Conservation (phyloP, 2,329 filamentous ascomycete species). For the Sporothrix pseudoabietina region DNA sequence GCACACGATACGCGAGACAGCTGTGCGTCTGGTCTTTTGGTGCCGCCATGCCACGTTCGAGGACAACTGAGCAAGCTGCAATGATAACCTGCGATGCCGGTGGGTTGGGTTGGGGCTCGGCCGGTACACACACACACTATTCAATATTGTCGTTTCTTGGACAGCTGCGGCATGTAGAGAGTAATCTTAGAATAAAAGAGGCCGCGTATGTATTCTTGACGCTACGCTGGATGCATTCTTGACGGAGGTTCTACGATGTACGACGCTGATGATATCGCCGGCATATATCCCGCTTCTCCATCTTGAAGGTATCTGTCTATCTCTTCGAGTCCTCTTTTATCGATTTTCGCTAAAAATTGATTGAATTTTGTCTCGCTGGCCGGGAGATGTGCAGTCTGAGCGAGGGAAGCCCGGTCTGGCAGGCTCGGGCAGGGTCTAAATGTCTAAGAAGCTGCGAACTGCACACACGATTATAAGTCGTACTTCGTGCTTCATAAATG, state of each 20-base stretch:
- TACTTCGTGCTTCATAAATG: not conserved
- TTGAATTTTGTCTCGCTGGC: constrained; percentile 17
- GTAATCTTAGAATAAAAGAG: not conserved
- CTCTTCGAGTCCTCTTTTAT: not conserved
- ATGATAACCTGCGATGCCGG: not conserved
- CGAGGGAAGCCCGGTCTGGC: not conserved
- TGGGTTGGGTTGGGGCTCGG: not conserved
- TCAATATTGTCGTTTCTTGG: not conserved
- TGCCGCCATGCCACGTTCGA: not conserved
- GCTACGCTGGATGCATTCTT: not conserved
- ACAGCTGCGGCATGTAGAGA: not conserved
- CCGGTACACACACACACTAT: not conserved
- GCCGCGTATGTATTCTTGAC: not conserved
- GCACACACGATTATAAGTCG: not conserved
- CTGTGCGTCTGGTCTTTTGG: not conserved
- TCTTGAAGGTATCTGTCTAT: not conserved
- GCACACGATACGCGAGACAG: constrained; percentile 10
- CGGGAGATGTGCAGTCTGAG: not conserved
- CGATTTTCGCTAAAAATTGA: not conserved
- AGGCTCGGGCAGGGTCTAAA: not conserved
- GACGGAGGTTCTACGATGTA: not conserved
- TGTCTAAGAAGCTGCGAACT: not conserved
- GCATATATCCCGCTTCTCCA: not conserved
- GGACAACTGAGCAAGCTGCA: not conserved
- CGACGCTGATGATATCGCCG: not conserved